phyloP scores from a whole-genome alignment of 1,284 basidiomycete genomes.

The Moesziomyces globuligerus region DNA sequence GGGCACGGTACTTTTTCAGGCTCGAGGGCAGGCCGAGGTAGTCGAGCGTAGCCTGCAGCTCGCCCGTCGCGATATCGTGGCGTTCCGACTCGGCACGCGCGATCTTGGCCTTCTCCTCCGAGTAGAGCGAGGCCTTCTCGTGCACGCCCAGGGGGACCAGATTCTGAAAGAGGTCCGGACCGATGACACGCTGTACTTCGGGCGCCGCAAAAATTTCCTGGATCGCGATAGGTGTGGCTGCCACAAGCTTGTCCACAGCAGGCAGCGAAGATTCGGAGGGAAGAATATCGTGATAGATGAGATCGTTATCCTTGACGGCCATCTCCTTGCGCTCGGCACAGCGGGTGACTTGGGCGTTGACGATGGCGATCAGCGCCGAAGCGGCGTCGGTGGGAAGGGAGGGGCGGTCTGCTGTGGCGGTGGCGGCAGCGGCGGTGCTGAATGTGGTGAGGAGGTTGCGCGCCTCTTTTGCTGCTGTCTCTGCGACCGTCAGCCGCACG shows the following conservation, averaged over 20 bases:
- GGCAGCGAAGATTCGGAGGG: slow-evolving; percentile 84
- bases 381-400: slow-evolving; percentile 90
- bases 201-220: slow-evolving; percentile 91
- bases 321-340: slow-evolving; percentile 80
- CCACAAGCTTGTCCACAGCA: slow-evolving; percentile 79
- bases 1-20: slow-evolving; percentile 79
- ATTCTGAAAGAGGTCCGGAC: slow-evolving; percentile 86
- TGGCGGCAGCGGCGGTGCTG: slow-evolving; percentile 77
- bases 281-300: slow-evolving; percentile 96
- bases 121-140: slow-evolving; percentile 94
- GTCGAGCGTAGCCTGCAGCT: slow-evolving; percentile 82
- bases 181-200: slow-evolving; percentile 94
- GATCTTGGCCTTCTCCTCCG: slow-evolving; percentile 97
- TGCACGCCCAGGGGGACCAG: slow-evolving; percentile 94
- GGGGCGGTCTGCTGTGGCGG: slow-evolving; percentile 68
- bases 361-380: slow-evolving; percentile 79
- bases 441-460: slow-evolving; percentile 78
- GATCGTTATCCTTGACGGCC: slow-evolving; percentile 89
- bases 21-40: slow-evolving; percentile 82
- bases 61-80: slow-evolving; percentile 82
- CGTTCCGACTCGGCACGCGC: slow-evolving; percentile 88
- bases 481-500: slow-evolving; percentile 81
- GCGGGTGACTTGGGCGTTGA: slow-evolving; percentile 82
- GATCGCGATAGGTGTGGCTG: slow-evolving; percentile 84
- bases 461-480: slow-evolving; percentile 85